Percentiles rank a stretch among this genome's conserved stretches.
phyloP scores from a whole-genome alignment of 495 filamentous ascomycete species.

The Penicillium chermesinum region DNA sequence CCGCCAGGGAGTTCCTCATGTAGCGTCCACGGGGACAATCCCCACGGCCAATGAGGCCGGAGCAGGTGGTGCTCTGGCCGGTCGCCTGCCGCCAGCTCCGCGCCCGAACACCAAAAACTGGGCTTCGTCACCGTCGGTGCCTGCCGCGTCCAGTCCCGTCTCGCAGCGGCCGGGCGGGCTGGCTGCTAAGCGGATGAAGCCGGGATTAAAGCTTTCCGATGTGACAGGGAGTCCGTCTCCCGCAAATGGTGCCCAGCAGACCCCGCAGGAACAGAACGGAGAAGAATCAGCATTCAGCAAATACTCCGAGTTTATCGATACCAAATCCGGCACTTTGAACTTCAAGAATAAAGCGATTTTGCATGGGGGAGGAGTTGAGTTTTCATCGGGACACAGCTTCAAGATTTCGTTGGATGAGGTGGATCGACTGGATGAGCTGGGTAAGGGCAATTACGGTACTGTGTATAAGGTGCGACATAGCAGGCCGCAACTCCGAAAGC shows the following conservation, averaged over 20 bases:
- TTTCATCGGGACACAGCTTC: constrained; percentile 83
- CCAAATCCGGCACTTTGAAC: constrained; percentile 81
- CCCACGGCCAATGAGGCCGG: constrained; percentile 22
- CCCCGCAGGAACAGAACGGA: constrained; percentile 16
- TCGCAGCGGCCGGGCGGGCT: constrained; percentile 48
- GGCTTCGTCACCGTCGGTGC: constrained; percentile 45
- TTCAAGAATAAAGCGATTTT: constrained; percentile 93
- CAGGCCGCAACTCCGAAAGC: constrained; percentile 69
- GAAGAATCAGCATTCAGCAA: constrained; percentile 74
- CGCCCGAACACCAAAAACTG: constrained; percentile 45
- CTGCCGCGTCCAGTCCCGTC: constrained; percentile 19
- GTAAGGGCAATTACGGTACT: constrained; percentile 97
- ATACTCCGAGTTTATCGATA: constrained; percentile 87
- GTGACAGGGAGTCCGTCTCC: constrained; percentile 32
- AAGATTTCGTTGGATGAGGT: constrained; percentile 94
- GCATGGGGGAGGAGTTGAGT: constrained; percentile 83
- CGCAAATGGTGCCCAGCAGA: constrained; percentile 15
- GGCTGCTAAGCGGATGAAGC: constrained; percentile 49
- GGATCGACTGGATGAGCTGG: constrained; percentile 89
- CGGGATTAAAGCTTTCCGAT: constrained; percentile 48
- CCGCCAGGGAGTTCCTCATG: constrained; percentile 50
- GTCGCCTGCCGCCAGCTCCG: constrained; percentile 32
- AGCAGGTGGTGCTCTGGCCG: constrained; percentile 32
- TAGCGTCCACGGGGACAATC: constrained; percentile 32
- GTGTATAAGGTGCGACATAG: constrained; percentile 94